A percentile compares a stretch with the other conserved stretches of the same genome.
Evolutionary conservation across 2,329 filamentous ascomycete species (phyloP).

Genomic region (Ustulina deusta): DNA sequence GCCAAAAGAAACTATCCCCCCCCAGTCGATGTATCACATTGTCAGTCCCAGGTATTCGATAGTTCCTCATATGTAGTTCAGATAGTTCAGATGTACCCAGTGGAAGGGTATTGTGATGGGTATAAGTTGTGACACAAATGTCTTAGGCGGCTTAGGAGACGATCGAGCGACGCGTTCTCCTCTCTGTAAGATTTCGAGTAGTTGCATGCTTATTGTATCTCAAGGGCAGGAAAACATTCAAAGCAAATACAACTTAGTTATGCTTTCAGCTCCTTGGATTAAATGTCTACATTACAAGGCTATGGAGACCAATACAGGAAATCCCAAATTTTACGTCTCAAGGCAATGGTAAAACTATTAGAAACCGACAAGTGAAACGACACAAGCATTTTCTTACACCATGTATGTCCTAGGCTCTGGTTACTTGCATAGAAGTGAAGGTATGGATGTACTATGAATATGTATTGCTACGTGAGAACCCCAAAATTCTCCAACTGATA

Average conservation of each 20-base stretch:
- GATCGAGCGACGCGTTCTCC: background rate
- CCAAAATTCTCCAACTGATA: background rate
- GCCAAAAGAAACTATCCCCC: constrained; percentile 14
- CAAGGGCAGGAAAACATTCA: background rate
- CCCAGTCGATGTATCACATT: constrained; percentile 18
- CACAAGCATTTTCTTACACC: background rate
- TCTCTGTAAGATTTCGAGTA: background rate
- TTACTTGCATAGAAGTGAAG: background rate
- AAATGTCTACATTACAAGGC: background rate
- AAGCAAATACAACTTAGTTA: background rate
- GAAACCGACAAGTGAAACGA: background rate
- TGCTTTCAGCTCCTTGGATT: too few species aligned
- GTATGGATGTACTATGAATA: background rate
- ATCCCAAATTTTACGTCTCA: background rate
- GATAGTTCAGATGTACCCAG: background rate
- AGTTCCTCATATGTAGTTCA: constrained; percentile 5
- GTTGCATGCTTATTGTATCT: background rate
- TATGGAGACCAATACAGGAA: background rate
- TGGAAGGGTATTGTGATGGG: background rate
- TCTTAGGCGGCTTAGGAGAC: background rate
- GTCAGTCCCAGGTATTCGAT: constrained; percentile 6
- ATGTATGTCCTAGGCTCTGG: background rate
- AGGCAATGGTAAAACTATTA: background rate
- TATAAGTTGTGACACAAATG: background rate
- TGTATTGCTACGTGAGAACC: background rate